Conservation (phyloP, 208 protist species). For the Crithidia fasciculata region DNA sequence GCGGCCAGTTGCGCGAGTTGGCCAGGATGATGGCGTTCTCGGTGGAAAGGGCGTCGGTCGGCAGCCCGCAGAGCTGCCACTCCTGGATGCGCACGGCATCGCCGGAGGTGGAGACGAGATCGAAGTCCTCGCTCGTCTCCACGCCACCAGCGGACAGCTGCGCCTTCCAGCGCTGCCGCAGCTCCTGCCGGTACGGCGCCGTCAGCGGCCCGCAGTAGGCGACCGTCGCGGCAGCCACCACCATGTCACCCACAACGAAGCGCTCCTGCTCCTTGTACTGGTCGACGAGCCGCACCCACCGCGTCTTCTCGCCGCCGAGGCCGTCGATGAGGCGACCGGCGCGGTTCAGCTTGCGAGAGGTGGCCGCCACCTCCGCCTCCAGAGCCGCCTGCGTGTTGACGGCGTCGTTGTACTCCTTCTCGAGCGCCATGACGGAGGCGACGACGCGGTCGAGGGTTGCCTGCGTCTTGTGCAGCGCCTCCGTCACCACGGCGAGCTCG, state of each 20-base stretch:
- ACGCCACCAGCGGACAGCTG: slow-evolving; percentile 67
- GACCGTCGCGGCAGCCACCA: slow-evolving; percentile 94
- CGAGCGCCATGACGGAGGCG: slow-evolving; percentile 92
- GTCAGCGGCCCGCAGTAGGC: slow-evolving; percentile 98
- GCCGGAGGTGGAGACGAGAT: slow-evolving; percentile 90
- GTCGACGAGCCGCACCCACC: slow-evolving; percentile 91
- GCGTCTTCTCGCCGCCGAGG: slow-evolving; percentile 96
- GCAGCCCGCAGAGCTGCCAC: slow-evolving; percentile 96
- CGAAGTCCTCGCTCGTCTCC: slow-evolving; percentile 66
- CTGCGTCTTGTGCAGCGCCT: slow-evolving; percentile 90
- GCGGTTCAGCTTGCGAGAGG: slow-evolving; percentile 93
- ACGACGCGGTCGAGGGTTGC: slow-evolving; percentile 92
- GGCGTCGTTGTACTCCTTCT: slow-evolving; percentile 93
- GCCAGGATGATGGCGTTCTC: slow-evolving; percentile 98
- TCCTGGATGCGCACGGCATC: slow-evolving; percentile 96
- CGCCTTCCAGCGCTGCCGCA: slow-evolving; percentile 84
- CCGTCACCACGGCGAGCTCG: slow-evolving; percentile 91
- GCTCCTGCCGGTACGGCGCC: slow-evolving; percentile 86
- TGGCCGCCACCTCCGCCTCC: slow-evolving; percentile 93
- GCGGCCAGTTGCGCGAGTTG: slow-evolving; percentile 95
- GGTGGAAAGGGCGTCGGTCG: slow-evolving; percentile 94
- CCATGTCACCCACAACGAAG: slow-evolving; percentile 95
- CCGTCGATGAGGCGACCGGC: slow-evolving; percentile 96
- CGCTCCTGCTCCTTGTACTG: slow-evolving; percentile 87
- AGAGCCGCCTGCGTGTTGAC: slow-evolving; percentile 94